Evolutionary conservation across 2,329 filamentous ascomycete species (phyloP).

Genomic region (Magnaporthiopsis rhizophila): DNA sequence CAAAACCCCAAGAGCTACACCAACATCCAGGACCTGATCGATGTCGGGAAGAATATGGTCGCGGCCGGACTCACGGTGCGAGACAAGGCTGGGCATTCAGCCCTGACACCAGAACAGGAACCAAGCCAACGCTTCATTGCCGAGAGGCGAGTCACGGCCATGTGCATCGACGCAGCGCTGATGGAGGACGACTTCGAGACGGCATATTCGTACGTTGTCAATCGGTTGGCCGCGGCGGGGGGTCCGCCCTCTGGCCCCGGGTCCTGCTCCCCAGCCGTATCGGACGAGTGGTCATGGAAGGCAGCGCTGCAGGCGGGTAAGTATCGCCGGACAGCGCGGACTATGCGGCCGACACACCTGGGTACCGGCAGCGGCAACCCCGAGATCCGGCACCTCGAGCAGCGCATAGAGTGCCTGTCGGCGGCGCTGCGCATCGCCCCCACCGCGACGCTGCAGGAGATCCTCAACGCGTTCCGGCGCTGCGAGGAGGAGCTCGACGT

Average conservation of each 20-base stretch:
- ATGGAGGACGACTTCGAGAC: constrained; percentile 77
- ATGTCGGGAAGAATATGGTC: constrained; percentile 60
- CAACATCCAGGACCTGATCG: constrained; percentile 62
- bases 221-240: constrained; percentile 40
- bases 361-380: constrained; percentile 51
- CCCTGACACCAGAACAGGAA: constrained; percentile 19
- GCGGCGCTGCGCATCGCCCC: constrained; percentile 70
- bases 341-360: constrained; percentile 37
- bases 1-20: constrained; percentile 71
- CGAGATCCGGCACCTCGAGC: constrained; percentile 65
- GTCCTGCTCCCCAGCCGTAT: constrained; percentile 11
- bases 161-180: constrained; percentile 73
- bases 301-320: constrained; percentile 73
- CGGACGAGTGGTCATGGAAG: constrained; percentile 67
- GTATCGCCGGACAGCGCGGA: constrained; percentile 51
- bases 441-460: constrained; percentile 60
- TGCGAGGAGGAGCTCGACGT: constrained; percentile 71
- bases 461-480: constrained; percentile 65
- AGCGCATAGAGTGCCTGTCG: constrained; percentile 72
- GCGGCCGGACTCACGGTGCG: constrained; percentile 43
- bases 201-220: constrained; percentile 75
- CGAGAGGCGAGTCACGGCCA: constrained; percentile 63
- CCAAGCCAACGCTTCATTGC: constrained; percentile 28
- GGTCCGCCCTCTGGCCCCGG: constrained; percentile 9
- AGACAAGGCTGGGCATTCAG: constrained; percentile 20